Conservation (phyloP, 495 filamentous ascomycete genomes). For the Aspergillus olivimuriae region DNA sequence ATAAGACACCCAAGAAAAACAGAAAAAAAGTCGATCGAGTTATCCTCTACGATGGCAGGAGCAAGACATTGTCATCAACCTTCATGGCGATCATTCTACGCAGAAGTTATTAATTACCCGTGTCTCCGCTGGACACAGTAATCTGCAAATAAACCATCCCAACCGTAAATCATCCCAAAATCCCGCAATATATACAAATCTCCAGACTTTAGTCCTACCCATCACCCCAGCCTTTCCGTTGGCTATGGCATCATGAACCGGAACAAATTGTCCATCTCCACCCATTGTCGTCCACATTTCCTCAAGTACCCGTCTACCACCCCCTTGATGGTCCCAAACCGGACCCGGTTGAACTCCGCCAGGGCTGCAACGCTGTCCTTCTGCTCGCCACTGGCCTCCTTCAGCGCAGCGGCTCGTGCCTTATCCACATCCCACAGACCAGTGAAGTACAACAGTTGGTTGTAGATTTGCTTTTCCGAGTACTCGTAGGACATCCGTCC, state of each 20-base stretch:
- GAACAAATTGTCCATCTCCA: conserved; percentile 92
- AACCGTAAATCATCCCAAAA: background rate
- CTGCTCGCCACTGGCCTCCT: conserved; percentile 33
- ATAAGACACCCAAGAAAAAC: conserved; percentile 11
- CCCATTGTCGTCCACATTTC: conserved; percentile 92
- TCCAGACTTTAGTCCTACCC: too few species aligned
- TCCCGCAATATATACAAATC: conserved; percentile 12
- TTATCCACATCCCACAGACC: conserved; percentile 86
- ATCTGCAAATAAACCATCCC: too few species aligned
- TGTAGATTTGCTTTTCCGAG: conserved; percentile 84
- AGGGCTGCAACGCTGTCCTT: conserved; percentile 62
- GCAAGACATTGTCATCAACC: too few species aligned
- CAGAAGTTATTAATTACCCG: too few species aligned
- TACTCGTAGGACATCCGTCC: conserved; percentile 87
- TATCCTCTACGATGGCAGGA: too few species aligned
- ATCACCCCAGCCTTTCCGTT: background rate
- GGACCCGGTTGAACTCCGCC: conserved; percentile 67
- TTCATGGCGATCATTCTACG: too few species aligned
- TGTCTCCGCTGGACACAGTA: too few species aligned
- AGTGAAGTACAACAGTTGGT: conserved; percentile 85
- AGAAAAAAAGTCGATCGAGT: too few species aligned
- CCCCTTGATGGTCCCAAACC: conserved; percentile 68
- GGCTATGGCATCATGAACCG: conserved; percentile 50
- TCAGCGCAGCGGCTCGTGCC: conserved; percentile 49
- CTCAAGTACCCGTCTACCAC: conserved; percentile 85